Evolutionary conservation across 164 flowering plant genomes (phyloP).

Genomic region (Kalanchoe fedtschenkoi): DNA sequence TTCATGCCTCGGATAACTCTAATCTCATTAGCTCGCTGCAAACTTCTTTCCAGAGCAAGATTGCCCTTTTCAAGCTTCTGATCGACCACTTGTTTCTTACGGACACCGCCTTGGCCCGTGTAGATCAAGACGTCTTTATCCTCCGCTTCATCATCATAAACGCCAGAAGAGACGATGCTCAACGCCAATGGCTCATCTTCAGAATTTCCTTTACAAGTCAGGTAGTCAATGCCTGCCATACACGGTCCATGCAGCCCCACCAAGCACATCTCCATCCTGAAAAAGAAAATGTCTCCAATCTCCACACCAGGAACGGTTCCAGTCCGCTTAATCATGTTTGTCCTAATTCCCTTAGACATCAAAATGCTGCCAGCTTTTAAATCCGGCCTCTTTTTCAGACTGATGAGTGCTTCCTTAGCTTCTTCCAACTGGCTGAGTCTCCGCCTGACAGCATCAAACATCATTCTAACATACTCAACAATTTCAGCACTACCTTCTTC

Average conservation of each 20-base stretch:
- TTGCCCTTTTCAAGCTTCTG: conserved; percentile 12
- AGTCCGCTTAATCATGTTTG: conserved; percentile 36
- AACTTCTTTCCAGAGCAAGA: conserved; percentile 11
- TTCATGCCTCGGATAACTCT: conserved; percentile 9
- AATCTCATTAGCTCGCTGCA: conserved; percentile 2
- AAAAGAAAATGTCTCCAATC: conserved; percentile 50
- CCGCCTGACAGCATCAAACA: conserved; percentile 28
- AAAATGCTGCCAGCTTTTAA: conserved; percentile 23
- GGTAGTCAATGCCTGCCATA: conserved; percentile 59
- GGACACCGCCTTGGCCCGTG: conserved; percentile 47
- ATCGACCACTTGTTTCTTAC: conserved; percentile 8
- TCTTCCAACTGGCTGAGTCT: conserved; percentile 31
- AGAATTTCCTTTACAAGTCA: conserved; percentile 14
- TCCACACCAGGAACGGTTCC: conserved; percentile 51
- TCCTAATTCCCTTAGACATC: conserved; percentile 35
- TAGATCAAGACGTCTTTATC: conserved; percentile 46
- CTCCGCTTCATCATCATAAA: conserved; percentile 40
- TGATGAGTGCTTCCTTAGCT: conserved; percentile 18
- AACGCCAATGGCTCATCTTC: conserved; percentile 43
- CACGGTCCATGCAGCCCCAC: conserved; percentile 44
- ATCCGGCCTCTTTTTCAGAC: conserved; percentile 27
- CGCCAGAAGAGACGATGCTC: conserved; percentile 53
- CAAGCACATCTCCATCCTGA: conserved; percentile 44
- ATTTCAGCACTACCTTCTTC: conserved; percentile 28
- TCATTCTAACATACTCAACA: conserved; percentile 16